Conservation (phyloP, 345 rosid species). For the Linum trigynum region DNA sequence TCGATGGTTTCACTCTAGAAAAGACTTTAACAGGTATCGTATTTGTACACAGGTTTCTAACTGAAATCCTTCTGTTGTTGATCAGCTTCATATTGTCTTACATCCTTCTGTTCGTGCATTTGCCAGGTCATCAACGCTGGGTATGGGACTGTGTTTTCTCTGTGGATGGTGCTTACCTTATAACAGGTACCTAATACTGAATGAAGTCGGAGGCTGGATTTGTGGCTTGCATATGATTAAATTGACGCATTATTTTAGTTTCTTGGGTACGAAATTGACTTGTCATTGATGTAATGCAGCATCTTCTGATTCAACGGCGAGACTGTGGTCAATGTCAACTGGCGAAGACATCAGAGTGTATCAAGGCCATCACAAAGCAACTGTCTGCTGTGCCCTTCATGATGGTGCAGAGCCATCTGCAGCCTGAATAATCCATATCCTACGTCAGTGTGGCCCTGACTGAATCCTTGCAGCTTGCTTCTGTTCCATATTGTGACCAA, state of each 20-base stretch:
- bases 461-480: no score
- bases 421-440: constrained; percentile 15
- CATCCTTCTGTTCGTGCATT: not conserved
- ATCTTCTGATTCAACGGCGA: constrained; percentile 82
- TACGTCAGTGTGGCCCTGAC: no score
- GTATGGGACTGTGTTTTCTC: constrained; percentile 99
- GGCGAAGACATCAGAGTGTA: constrained; percentile 62
- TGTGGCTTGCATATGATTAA: not conserved
- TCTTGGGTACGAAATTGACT: not conserved
- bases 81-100: no score
- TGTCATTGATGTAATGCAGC: constrained; percentile 32
- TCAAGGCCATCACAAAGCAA: constrained; percentile 89
- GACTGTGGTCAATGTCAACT: constrained; percentile 65
- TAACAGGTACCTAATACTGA: constrained; percentile 46
- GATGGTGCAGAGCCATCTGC: constrained; percentile 64
- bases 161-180: constrained; percentile 90
- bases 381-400: constrained; percentile 92
- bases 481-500: no score
- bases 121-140: constrained; percentile 88
- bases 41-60: not conserved
- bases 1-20: constrained; percentile 87
- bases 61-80: not conserved
- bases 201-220: not conserved
- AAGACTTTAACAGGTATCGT: constrained; percentile 56
- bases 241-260: not conserved